Base-by-base conservation (phyloP, 192 early-diverging fungal species). In the Linnemannia schmuckeri region DNA sequence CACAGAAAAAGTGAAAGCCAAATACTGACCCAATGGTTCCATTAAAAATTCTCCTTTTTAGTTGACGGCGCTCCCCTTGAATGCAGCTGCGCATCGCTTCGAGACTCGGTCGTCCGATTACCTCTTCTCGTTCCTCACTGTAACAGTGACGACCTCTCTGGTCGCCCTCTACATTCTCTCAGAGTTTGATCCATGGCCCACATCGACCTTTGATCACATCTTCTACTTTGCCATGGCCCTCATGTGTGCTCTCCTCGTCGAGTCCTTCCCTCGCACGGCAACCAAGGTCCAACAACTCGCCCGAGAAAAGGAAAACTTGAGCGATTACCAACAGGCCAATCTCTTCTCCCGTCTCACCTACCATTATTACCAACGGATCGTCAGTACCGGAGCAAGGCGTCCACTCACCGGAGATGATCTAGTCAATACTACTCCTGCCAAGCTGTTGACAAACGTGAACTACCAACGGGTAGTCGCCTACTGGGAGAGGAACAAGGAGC, bases 231-330 rank as follows among this genome's bases (percentile, higher is more conserved):
- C 57, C 30, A 20, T 38, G 3, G 70, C 75, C 27, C 73, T 86
- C 75, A 9, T 38, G 20, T 38, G 33, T 57, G 85, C 79, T 7
- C 74, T 81, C 33, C 30, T 80, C 22, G 46, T 87, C 49, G 85
- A 87, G 42, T 76, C 63, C 15, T 81, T 54, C 30, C 79, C 85
- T 35, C 69, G 85, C 7, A 41, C 30, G 2, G 40, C 72, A 27
- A 87, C 85, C 18, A 35, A 41, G 42, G 79, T 87, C 0, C 85
- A 87, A 42, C 70, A 72, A 2, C 66, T 78, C 7, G 79, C 75
- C 35, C 85, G 80, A 4, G 85, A 87, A 52, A 87, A 87, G 61
- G 70, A 77, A 35, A 41, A 78, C 13, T 27, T 77, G 66, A 87
- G 66, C 41, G 76, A 74, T 3, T 75, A 33, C 22, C 46, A 81